phyloP scores from a whole-genome alignment of 163 green algal genomes.

The Scenedesmus sp. region DNA sequence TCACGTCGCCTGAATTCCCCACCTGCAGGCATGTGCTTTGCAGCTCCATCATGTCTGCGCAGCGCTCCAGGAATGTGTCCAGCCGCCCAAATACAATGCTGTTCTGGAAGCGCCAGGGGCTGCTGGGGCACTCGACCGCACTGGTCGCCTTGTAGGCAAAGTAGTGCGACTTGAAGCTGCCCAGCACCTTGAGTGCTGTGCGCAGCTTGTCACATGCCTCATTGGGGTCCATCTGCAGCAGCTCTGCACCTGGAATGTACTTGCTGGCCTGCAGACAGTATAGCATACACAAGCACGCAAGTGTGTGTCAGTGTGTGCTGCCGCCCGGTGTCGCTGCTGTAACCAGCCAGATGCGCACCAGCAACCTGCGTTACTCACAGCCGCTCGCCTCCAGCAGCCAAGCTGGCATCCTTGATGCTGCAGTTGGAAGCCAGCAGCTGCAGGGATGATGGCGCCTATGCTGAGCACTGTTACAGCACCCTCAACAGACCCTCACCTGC shows the following conservation, averaged over 20 bases:
- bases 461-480: not conserved
- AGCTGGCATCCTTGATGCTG: not conserved
- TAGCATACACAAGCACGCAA: not conserved
- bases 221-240: constrained; percentile 84
- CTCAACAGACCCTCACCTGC: constrained; percentile 61
- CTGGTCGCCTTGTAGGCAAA: constrained; percentile 82
- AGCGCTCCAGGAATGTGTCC: constrained; percentile 88
- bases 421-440: not conserved
- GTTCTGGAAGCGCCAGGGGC: constrained; percentile 91
- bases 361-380: not conserved
- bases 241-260: constrained; percentile 79
- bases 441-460: not conserved
- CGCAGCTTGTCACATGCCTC: constrained; percentile 91
- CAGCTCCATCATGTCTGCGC: constrained; percentile 89
- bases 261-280: constrained; percentile 73
- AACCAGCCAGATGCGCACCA: not conserved
- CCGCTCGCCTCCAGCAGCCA: not conserved
- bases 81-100: constrained; percentile 84
- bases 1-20: constrained; percentile 56
- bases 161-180: constrained; percentile 91
- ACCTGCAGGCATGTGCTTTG: constrained; percentile 83
- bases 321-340: not conserved
- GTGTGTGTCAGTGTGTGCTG: not conserved
- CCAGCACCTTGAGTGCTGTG: constrained; percentile 82
- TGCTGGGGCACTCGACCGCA: constrained; percentile 68